Evolutionary conservation across 129 eudicot genomes (phyloP), one percentile per base, ranked within the genome.

Genomic region (Solidago caesia): DNA sequence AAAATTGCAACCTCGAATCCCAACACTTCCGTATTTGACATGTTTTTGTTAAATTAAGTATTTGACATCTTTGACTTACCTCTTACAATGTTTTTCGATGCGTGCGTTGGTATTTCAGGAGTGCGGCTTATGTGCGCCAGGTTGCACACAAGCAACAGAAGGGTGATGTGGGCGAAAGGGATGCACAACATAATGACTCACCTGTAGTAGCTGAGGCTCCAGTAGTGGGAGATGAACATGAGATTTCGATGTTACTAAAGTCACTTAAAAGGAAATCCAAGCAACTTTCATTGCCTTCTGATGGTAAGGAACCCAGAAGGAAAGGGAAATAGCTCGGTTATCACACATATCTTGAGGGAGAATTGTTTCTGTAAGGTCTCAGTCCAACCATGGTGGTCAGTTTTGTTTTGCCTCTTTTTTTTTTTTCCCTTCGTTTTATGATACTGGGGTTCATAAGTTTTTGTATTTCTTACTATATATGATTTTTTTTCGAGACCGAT

Each of bases 181-280:
- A 21, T 62, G 55, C 16, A 10, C 75, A 7, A 62, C 67, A 61
- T 39, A 69, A 51, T 1, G 66, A 13, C 13, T 14, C 66, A 9
- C 79, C 11, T 29, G 9, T 29, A 26, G 62, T 62, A 53, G 76
- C 12, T 64, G 47, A 75, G 62, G 68, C 49, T 3, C 75, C 16
- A 65, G 33, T 21, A 15, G 11, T 1, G 80, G 76, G 8, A 62
- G 92, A 88, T 49, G 89, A 89, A 73, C 75, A 78, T 6, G 95
- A 92, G 81, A 53, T 88, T 25, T 88, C 98, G 8, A 78, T 90
- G 45, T 49, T 92, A 26, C 81, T 92, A 1, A 89, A 80, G 83
- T 89, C 96, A 5, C 51, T 92, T n/a, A 92, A 86, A 79, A 87
- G 86, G 98, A 92, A 89, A 84, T 84, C 98, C 46, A 81, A 84